A percentile compares a stretch with the other conserved stretches of the same genome.
phyloP scores from a whole-genome alignment of 352 stramenopile species.

The Phytophthora macrochlamydospora region DNA sequence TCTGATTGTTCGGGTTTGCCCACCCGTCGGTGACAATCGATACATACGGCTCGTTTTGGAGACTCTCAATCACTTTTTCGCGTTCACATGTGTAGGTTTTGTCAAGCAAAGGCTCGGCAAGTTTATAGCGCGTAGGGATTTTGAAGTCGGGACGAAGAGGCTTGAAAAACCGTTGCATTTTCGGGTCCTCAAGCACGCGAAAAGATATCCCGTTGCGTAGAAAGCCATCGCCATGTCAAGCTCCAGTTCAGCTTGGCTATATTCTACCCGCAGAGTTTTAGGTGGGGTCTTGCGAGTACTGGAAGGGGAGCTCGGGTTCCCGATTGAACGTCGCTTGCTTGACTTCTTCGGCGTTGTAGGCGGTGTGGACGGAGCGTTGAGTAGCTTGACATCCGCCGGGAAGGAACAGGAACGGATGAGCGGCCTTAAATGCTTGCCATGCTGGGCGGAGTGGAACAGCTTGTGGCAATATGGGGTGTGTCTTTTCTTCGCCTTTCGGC shows the following conservation, averaged over 20 bases:
- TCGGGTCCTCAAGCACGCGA: slow-evolving; percentile 1
- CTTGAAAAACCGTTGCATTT: background rate
- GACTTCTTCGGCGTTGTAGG: background rate
- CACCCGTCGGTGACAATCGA: slow-evolving; percentile 16
- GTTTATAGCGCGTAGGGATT: background rate
- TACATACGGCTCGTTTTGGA: background rate
- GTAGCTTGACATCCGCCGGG: background rate
- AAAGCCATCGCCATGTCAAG: slow-evolving; percentile 4
- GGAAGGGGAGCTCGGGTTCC: background rate
- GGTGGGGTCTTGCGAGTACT: background rate
- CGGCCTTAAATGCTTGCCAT: background rate
- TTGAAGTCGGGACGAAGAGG: slow-evolving; percentile 5
- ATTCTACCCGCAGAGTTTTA: background rate
- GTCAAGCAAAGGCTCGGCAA: background rate
- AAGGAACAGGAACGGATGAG: background rate
- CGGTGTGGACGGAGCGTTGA: background rate
- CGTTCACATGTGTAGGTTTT: background rate
- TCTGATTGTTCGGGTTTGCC: slow-evolving; percentile 22
- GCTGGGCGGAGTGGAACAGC: background rate
- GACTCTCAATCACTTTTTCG: background rate
- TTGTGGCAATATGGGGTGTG: background rate
- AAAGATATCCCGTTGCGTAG: slow-evolving; percentile 3
- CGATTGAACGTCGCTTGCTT: background rate
- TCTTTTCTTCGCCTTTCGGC: background rate
- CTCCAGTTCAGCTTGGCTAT: slow-evolving; percentile 1